Conservation (phyloP, 2,329 filamentous ascomycete species). For the Sporothrix globosa region DNA sequence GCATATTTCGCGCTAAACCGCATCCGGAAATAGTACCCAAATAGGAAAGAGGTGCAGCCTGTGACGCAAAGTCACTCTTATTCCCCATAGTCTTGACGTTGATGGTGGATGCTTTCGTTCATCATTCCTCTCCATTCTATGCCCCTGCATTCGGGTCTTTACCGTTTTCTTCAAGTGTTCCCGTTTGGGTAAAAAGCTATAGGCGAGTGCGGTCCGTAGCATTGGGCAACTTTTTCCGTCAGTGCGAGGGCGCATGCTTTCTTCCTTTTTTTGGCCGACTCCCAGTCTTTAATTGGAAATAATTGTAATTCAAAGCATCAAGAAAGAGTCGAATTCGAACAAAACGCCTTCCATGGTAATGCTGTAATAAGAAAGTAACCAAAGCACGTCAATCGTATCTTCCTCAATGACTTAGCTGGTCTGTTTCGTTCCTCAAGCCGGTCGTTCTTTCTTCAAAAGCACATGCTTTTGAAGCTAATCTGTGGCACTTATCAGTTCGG, state of each 20-base stretch:
- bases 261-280: neutral
- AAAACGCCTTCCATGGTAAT: neutral
- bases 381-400: neutral
- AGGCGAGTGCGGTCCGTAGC: slow-evolving; percentile 1
- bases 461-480: slow-evolving; percentile 28
- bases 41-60: slow-evolving; percentile 33
- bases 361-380: neutral
- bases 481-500: slow-evolving; percentile 21
- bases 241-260: neutral
- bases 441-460: slow-evolving; percentile 18
- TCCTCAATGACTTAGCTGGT: neutral
- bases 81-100: neutral
- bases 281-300: neutral
- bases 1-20: slow-evolving; percentile 24
- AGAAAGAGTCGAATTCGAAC: neutral
- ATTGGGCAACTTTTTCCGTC: neutral
- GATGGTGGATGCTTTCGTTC: slow-evolving; percentile 16
- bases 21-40: slow-evolving; percentile 35
- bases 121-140: neutral
- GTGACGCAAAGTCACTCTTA: neutral
- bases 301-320: neutral
- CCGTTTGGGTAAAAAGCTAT: slow-evolving; percentile 29
- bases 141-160: slow-evolving; percentile 19
- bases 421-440: neutral
- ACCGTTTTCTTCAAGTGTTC: slow-evolving; percentile 32